Evolutionary conservation across 305 asterid genomes (phyloP).

Genomic region (Rubia balearica): DNA sequence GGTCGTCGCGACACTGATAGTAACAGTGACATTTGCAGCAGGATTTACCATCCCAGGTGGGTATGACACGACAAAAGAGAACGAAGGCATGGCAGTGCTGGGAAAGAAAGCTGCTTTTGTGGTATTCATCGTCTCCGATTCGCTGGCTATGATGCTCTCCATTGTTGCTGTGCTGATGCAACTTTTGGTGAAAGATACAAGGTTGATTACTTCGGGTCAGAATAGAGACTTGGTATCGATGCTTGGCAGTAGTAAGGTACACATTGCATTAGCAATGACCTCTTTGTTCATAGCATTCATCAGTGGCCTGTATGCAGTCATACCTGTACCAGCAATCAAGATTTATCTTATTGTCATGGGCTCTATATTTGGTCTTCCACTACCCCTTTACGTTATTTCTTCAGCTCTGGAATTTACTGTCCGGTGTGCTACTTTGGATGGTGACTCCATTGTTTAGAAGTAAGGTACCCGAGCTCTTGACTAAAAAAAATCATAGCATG

Average conservation of each 20-base stretch:
- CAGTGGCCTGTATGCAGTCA: neutral
- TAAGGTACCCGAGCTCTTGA: too few relatives aligned
- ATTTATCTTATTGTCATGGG: neutral
- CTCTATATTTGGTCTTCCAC: neutral
- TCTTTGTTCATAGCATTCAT: neutral
- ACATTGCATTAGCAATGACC: neutral
- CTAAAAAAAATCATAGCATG: too few relatives aligned
- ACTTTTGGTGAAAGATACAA: neutral
- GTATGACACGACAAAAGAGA: neutral
- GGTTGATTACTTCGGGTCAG: too few relatives aligned
- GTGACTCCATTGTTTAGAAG: too few relatives aligned
- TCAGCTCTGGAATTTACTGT: neutral
- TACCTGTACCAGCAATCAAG: neutral
- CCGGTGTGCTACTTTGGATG: too few relatives aligned
- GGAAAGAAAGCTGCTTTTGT: neutral
- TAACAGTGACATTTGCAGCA: slow-evolving; percentile 17
- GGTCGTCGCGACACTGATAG: slow-evolving; percentile 15
- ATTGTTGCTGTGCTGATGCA: neutral
- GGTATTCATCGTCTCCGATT: slow-evolving; percentile 1
- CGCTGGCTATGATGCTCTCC: slow-evolving; percentile 3
- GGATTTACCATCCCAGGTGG: slow-evolving; percentile 20
- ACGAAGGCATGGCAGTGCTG: slow-evolving; percentile 9
- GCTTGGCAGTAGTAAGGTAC: neutral
- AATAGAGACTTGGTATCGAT: too few relatives aligned
- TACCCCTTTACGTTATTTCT: neutral